Conservation (phyloP, 2,329 filamentous ascomycete genomes). For the Lasiodiplodia theobromae region DNA sequence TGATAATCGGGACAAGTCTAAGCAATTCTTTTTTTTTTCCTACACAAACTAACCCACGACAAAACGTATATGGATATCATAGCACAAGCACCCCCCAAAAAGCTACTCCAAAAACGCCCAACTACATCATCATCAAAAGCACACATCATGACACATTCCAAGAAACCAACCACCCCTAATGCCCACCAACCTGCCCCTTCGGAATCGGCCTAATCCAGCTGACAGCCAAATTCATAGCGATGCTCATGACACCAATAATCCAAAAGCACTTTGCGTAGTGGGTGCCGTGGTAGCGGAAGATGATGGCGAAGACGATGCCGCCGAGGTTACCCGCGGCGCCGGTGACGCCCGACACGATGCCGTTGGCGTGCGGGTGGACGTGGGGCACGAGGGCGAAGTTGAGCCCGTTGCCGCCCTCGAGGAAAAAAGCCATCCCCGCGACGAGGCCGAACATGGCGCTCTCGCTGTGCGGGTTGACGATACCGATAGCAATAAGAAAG, state of each 20-base stretch:
- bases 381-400: constrained; percentile 89
- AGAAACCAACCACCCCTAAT: not conserved
- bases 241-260: constrained; percentile 80
- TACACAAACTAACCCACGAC: not conserved
- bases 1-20: not conserved
- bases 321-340: constrained; percentile 85
- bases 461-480: constrained; percentile 67
- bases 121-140: not conserved
- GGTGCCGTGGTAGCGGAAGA: constrained; percentile 76
- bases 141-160: not conserved
- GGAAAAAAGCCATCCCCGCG: constrained; percentile 78
- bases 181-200: constrained; percentile 60
- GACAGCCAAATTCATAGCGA: constrained; percentile 72
- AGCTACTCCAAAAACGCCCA: not conserved
- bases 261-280: constrained; percentile 76
- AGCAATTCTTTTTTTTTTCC: not conserved
- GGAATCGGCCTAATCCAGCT: constrained; percentile 68
- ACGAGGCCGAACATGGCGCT: constrained; percentile 78
- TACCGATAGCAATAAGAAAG: constrained; percentile 69
- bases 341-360: constrained; percentile 74
- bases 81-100: not conserved
- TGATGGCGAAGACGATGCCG: constrained; percentile 82
- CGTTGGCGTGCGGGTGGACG: constrained; percentile 83
- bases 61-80: constrained; percentile 14
- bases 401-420: constrained; percentile 84